Percentiles rank a stretch among this genome's conserved stretches.
phyloP scores from a whole-genome alignment of 306 rosid genomes.

The Comarum palustre region DNA sequence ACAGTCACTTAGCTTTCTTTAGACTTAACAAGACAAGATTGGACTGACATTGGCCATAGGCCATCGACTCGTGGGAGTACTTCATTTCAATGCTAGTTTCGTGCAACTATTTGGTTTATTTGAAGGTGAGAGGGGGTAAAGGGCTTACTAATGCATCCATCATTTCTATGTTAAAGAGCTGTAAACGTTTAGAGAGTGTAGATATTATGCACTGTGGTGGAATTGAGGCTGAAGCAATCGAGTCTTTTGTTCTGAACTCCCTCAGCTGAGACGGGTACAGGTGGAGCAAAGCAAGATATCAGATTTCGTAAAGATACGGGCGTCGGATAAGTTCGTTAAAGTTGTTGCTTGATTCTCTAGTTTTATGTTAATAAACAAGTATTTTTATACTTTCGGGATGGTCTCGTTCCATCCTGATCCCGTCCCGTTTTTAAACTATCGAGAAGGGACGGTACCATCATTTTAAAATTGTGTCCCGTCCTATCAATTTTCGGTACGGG shows the following conservation, averaged over 20 bases:
- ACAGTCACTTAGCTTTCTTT: too few relatives aligned
- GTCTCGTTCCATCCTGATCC: too few relatives aligned
- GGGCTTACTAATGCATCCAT: conserved; percentile 43
- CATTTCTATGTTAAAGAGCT: conserved; percentile 46
- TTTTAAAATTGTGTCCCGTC: too few relatives aligned
- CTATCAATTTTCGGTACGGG: too few relatives aligned
- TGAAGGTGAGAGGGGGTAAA: conserved; percentile 73
- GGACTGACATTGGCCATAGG: too few relatives aligned
- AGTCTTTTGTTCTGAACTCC: conserved; percentile 46
- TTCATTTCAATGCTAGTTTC: conserved; percentile 66
- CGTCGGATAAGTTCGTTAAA: conserved; percentile 50
- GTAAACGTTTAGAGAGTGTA: conserved; percentile 55
- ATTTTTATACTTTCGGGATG: too few relatives aligned
- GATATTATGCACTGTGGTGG: conserved; percentile 63
- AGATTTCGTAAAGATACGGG: conserved; percentile 45
- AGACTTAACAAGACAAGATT: too few relatives aligned
- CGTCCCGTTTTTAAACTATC: too few relatives aligned
- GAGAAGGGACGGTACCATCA: too few relatives aligned
- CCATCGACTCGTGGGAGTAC: too few relatives aligned
- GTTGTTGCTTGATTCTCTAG: conserved; percentile 33
- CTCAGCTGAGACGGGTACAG: conserved; percentile 46
- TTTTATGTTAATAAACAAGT: conserved; percentile 8
- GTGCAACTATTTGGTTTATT: conserved; percentile 47
- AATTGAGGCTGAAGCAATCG: conserved; percentile 47
- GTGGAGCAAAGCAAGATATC: conserved; percentile 73